Percentiles rank a stretch among this genome's conserved stretches.
These are phyloP conservation scores for Fusarium burgessii DNA, from an alignment of 2,329 filamentous ascomycete genomes.

Conservation along the genomic window DNA sequence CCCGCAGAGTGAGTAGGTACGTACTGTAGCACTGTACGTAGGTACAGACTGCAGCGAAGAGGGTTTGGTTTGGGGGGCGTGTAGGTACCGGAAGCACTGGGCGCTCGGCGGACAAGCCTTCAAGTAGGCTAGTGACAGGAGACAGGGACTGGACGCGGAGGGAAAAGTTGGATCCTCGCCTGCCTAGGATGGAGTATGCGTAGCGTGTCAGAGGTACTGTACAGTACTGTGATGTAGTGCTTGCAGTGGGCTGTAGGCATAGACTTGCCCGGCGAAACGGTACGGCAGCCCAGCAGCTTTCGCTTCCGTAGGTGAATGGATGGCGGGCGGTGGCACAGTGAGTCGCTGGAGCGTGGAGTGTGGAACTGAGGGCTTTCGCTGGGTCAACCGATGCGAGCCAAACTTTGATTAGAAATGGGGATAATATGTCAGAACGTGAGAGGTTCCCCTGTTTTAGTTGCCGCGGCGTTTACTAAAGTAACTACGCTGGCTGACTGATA, in stretches of 20 bases:
- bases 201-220: slow-evolving; percentile 29
- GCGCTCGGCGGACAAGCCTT: slow-evolving; percentile 40
- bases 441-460: slow-evolving; percentile 7
- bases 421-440: background rate
- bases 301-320: slow-evolving; percentile 4
- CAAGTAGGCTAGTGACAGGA: slow-evolving; percentile 41
- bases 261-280: background rate
- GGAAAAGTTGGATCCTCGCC: slow-evolving; percentile 39
- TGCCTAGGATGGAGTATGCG: slow-evolving; percentile 34
- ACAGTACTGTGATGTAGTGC: slow-evolving; percentile 17
- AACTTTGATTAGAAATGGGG: slow-evolving; percentile 43
- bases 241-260: slow-evolving; percentile 30
- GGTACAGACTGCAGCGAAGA: slow-evolving; percentile 22
- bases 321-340: slow-evolving; percentile 22
- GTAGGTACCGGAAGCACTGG: slow-evolving; percentile 38
- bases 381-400: slow-evolving; percentile 45
- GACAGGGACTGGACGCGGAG: slow-evolving; percentile 40
- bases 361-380: slow-evolving; percentile 46
- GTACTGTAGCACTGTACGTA: slow-evolving; percentile 20
- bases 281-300: slow-evolving; percentile 12
- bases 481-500: slow-evolving; percentile 18
- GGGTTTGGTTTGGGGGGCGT: slow-evolving; percentile 29
- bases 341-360: slow-evolving; percentile 33
- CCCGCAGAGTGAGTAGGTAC: slow-evolving; percentile 21
- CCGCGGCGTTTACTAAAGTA: background rate